Evolutionary conservation across 2,329 filamentous ascomycete genomes (phyloP).

Genomic region (Exserohilum rostratum): DNA sequence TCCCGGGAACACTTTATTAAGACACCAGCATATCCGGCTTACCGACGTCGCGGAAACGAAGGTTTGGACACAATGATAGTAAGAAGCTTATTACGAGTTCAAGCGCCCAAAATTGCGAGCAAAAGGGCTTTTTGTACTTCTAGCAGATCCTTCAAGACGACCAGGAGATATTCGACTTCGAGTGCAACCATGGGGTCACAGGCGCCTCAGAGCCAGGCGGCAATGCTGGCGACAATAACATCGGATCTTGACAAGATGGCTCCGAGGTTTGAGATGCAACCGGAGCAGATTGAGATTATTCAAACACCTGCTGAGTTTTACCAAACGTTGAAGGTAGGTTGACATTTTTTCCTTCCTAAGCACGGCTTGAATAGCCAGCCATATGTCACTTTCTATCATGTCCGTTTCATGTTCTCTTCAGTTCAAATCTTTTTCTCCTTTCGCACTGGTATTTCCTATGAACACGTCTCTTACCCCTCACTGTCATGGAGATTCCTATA

Average conservation of each 20-base stretch:
- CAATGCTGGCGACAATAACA: constrained; percentile 65
- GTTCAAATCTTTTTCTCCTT: neutral
- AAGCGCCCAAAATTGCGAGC: constrained; percentile 26
- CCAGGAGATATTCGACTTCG: constrained; percentile 44
- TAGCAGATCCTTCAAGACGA: constrained; percentile 21
- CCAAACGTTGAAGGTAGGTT: constrained; percentile 78
- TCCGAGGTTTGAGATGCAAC: constrained; percentile 85
- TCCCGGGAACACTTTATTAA: neutral
- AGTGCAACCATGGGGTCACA: constrained; percentile 35
- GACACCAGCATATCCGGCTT: neutral
- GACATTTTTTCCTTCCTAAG: neutral
- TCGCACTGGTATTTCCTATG: neutral
- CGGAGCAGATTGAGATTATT: constrained; percentile 80
- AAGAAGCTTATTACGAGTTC: constrained; percentile 35
- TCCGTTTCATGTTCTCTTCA: neutral
- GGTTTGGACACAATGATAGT: constrained; percentile 40
- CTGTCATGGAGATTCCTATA: neutral
- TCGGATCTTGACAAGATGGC: constrained; percentile 85
- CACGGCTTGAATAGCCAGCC: too few relatives aligned
- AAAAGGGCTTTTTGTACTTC: constrained; percentile 24
- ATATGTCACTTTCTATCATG: neutral
- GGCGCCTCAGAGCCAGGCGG: constrained; percentile 55
- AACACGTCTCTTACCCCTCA: neutral
- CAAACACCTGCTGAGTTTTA: constrained; percentile 89
- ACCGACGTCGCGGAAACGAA: neutral